phyloP scores from a whole-genome alignment of 129 eudicot species.

The Helichrysum umbraculigerum region DNA sequence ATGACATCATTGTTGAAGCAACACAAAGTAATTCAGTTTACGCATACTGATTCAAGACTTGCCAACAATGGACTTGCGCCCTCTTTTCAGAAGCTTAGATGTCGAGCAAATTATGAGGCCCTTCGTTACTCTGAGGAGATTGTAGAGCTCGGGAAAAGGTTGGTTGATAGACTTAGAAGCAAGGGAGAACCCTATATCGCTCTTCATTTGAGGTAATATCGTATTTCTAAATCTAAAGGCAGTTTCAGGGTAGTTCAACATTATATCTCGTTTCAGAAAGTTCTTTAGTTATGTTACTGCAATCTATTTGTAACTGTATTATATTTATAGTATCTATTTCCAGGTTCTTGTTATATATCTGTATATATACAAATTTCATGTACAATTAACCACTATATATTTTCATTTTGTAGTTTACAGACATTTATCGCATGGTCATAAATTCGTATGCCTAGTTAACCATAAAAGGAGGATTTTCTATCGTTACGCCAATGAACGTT shows the following conservation, averaged over 20 bases:
- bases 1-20: conserved; percentile 48
- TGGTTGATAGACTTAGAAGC: conserved; percentile 55
- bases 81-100: conserved; percentile 72
- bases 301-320: neutral
- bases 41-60: conserved; percentile 83
- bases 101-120: conserved; percentile 83
- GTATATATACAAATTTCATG: neutral
- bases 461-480: neutral
- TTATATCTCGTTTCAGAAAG: neutral
- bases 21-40: conserved; percentile 77
- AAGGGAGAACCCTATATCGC: conserved; percentile 66
- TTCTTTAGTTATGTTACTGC: neutral
- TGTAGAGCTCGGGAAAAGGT: conserved; percentile 54
- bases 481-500: neutral
- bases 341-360: neutral
- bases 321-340: neutral
- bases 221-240: neutral
- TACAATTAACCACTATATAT: neutral
- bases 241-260: neutral
- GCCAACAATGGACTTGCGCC: conserved; percentile 74
- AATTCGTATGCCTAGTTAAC: neutral
- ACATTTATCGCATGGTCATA: too few relatives aligned
- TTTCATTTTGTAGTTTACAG: neutral
- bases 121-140: conserved; percentile 71
- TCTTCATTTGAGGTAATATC: conserved; percentile 76